phyloP scores from a whole-genome alignment of 805 yeast species.

The Clavispora fructus region DNA sequence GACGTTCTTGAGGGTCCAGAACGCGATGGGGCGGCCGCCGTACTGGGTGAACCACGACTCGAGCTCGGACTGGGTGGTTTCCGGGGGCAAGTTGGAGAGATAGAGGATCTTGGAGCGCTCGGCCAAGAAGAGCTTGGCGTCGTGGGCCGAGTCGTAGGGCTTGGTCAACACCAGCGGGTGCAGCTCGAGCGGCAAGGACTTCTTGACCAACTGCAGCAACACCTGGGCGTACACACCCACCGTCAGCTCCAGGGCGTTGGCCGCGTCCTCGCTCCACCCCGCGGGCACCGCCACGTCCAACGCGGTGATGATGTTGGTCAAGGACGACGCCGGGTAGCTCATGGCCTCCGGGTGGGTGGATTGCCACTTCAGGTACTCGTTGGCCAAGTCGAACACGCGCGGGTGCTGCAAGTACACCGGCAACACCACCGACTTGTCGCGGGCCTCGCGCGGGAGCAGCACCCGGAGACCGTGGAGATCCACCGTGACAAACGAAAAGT shows the following conservation, averaged over 20 bases:
- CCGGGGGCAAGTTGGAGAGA: constrained; percentile 74
- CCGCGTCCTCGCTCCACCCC: constrained; percentile 36
- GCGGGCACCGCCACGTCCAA: constrained; percentile 37
- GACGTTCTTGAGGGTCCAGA: constrained; percentile 77
- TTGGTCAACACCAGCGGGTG: constrained; percentile 54
- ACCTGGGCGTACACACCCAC: constrained; percentile 42
- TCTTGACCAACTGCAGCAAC: constrained; percentile 42
- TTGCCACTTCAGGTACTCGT: constrained; percentile 73
- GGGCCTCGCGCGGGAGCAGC: constrained; percentile 73
- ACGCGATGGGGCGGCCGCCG: constrained; percentile 82
- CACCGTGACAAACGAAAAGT: constrained; percentile 62
- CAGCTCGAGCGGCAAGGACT: constrained; percentile 45
- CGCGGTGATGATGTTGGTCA: constrained; percentile 42
- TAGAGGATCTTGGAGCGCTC: constrained; percentile 78
- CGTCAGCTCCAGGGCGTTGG: constrained; percentile 21
- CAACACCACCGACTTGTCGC: constrained; percentile 65
- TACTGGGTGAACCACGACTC: constrained; percentile 88
- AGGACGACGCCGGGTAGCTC: constrained; percentile 28
- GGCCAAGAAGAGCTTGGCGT: constrained; percentile 56
- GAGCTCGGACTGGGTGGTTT: constrained; percentile 84
- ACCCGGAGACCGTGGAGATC: constrained; percentile 72
- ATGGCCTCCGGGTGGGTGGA: constrained; percentile 48
- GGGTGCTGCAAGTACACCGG: constrained; percentile 77
- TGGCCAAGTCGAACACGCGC: constrained; percentile 65
- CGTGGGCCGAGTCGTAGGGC: constrained; percentile 77